Evolutionary conservation across 176 grass and related monocot species (phyloP), one percentile per base, ranked within the genome.

Genomic region (Themeda triandra): DNA sequence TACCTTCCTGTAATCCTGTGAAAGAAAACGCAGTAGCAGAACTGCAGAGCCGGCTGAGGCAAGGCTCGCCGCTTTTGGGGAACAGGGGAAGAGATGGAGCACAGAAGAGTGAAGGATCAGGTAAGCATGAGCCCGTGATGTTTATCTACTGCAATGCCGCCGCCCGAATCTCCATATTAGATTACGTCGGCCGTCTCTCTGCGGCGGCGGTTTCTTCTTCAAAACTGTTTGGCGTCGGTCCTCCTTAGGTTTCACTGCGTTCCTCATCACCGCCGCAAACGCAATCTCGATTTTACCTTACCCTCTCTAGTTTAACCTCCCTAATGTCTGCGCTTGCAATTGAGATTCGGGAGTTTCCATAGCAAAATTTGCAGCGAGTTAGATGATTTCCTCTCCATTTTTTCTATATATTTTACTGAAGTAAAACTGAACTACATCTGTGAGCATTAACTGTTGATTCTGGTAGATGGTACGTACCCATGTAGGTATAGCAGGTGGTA

Each of bases 41-140:
- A 1, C 19, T 21, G 23, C 54, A 59, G 8, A 24, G 54, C 54
- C 30, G 51, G 41, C 56, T 19, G 75, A 30, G 25, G 25, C 77
- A 0, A 73, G 37, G 70, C 17, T 31, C 17, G 77, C 39, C 60
- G 21, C 5, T 49, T 45, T 14, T 21, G 87, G 51, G 3, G 36
- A 32, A 14, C 14, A 81, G 41, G 83, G 83, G 56, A 66, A 13
- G 78, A 53, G 66, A 90, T 93, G 91, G 88, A 90, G 85, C 86
- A 90, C 59, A 85, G 88, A 48, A 93, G 86, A 80, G 79, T 83
- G 59, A 93, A 88, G 63, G 88, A 93, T 40, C 88, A 90, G 91
- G 91, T 93, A 62, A 66, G 13, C 13, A 5, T n/a, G 65, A 60
- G 12, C 39, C n/a, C 19, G 40, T 21, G 73, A 41, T 46, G 76